Conservation (phyloP, 176 grass and related monocot species). For the Luzula sylvatica region DNA sequence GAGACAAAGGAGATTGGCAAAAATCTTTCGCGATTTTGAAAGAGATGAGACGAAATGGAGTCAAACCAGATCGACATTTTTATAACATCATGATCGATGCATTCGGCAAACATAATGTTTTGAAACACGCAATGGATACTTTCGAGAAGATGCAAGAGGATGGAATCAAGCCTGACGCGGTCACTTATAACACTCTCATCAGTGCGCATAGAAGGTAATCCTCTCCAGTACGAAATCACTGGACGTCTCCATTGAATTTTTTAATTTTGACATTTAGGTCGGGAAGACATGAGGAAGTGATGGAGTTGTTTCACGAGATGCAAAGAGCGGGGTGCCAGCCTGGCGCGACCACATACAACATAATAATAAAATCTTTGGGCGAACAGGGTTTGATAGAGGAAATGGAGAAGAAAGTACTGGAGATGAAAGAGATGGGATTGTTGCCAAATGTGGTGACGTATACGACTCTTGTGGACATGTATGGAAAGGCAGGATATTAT, state of each 20-base stretch:
- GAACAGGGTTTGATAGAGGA: constrained; percentile 48
- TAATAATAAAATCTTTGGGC: constrained; percentile 80
- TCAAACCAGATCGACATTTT: constrained; percentile 82
- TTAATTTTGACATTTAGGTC: constrained; percentile 24
- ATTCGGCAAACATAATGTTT: constrained; percentile 88
- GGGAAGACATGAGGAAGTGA: constrained; percentile 54
- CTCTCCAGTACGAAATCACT: background rate
- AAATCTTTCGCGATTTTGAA: constrained; percentile 73
- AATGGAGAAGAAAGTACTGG: constrained; percentile 55
- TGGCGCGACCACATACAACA: constrained; percentile 76
- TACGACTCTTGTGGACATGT: constrained; percentile 91
- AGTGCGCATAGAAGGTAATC: constrained; percentile 37
- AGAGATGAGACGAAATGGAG: constrained; percentile 74
- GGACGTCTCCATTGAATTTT: too few species aligned
- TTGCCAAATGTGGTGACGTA: constrained; percentile 81
- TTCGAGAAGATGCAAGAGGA: constrained; percentile 72
- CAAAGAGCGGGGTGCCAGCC: constrained; percentile 47
- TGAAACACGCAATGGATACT: constrained; percentile 73
- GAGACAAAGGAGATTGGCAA: constrained; percentile 84
- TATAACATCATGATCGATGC: constrained; percentile 96
- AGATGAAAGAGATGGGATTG: constrained; percentile 64
- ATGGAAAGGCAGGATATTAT: constrained; percentile 76
- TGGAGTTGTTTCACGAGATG: constrained; percentile 86
- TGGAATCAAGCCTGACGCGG: constrained; percentile 66
- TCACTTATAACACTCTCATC: constrained; percentile 92